Evolutionary conservation across 345 rosid species (phyloP).

Genomic region (Boechera retrofracta): DNA sequence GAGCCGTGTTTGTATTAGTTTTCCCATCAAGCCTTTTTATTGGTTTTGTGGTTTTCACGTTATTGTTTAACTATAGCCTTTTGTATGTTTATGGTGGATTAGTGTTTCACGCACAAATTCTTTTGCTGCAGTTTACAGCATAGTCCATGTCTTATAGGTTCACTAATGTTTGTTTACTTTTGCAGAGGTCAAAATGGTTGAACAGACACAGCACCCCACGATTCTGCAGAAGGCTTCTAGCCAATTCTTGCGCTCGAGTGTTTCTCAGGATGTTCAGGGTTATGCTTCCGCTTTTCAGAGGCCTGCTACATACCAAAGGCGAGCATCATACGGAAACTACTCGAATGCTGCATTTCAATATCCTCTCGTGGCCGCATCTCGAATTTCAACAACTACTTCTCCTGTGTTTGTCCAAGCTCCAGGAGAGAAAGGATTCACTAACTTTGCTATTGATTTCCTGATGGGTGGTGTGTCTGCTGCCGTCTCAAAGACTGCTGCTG

Average conservation of each 20-base stretch:
- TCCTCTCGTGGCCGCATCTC: constrained; percentile 34
- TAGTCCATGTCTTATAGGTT: neutral
- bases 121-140: neutral
- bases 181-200: constrained; percentile 72
- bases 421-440: constrained; percentile 62
- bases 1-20: too few species aligned
- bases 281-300: constrained; percentile 48
- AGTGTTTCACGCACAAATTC: neutral
- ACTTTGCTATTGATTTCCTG: constrained; percentile 75
- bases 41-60: neutral
- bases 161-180: neutral
- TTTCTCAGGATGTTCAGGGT: constrained; percentile 55
- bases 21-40: neutral
- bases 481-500: constrained; percentile 86
- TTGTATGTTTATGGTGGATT: neutral
- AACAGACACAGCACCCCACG: constrained; percentile 71
- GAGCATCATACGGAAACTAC: constrained; percentile 60
- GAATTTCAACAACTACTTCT: constrained; percentile 46
- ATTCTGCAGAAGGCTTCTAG: constrained; percentile 74
- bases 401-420: constrained; percentile 70
- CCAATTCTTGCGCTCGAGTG: constrained; percentile 55
- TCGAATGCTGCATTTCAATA: constrained; percentile 65
- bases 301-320: constrained; percentile 61
- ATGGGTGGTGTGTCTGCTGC: constrained; percentile 96
- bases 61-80: too few species aligned